Evolutionary conservation across 2,329 filamentous ascomycete genomes (phyloP).

Genomic region (Colletotrichum caudatum): DNA sequence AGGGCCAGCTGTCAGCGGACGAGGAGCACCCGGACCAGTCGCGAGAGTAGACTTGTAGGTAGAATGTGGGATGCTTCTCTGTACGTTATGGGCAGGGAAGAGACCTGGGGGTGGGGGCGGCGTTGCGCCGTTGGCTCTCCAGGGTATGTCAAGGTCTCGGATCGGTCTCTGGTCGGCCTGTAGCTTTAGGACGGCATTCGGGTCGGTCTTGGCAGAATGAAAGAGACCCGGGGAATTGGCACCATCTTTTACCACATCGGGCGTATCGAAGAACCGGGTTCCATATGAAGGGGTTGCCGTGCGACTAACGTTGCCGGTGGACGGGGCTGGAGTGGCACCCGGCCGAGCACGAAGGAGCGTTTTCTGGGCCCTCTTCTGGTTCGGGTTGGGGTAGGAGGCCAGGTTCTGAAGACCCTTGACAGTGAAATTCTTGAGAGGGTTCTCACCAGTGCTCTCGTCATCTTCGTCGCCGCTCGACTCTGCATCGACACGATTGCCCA

Average conservation of each 20-base stretch:
- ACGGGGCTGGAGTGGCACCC: constrained; percentile 34
- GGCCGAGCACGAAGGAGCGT: constrained; percentile 53
- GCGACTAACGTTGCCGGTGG: constrained; percentile 41
- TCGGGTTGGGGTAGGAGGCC: constrained; percentile 68
- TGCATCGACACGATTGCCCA: constrained; percentile 44
- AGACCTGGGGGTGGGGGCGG: constrained; percentile 30
- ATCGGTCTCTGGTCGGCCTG: constrained; percentile 10
- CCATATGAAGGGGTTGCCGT: constrained; percentile 30
- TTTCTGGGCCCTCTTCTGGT: constrained; percentile 64
- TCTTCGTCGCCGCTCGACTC: constrained; percentile 44
- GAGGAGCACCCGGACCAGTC: constrained; percentile 57
- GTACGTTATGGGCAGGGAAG: background rate
- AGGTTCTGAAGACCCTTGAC: constrained; percentile 65
- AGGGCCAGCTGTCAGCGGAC: constrained; percentile 65
- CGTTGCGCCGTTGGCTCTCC: constrained; percentile 27
- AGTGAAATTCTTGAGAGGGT: constrained; percentile 53
- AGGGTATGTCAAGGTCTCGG: constrained; percentile 20
- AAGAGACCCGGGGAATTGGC: constrained; percentile 25
- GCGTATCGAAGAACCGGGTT: constrained; percentile 3
- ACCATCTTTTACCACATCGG: constrained; percentile 13
- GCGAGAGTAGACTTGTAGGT: constrained; percentile 46
- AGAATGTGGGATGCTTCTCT: constrained; percentile 36
- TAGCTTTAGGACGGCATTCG: constrained; percentile 11
- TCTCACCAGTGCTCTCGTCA: constrained; percentile 47
- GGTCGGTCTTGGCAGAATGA: constrained; percentile 19